Conservation (phyloP, 257 asterid species). For the Solanum chaucha region DNA sequence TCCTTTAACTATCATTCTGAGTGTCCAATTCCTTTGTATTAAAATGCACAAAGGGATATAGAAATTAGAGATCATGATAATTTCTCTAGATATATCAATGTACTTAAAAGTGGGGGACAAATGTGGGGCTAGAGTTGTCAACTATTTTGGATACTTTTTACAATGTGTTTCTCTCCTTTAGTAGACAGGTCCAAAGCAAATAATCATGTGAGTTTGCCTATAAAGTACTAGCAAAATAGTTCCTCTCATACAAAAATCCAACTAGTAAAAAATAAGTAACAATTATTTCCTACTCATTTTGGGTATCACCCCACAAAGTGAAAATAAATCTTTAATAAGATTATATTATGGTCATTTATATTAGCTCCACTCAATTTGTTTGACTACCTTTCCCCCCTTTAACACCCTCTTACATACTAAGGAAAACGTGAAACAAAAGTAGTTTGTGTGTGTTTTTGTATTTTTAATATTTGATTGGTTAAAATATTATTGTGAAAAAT, state of each 20-base stretch:
- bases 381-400: conserved; percentile 39
- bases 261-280: conserved; percentile 3
- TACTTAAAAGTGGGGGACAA: neutral
- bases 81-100: neutral
- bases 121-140: conserved; percentile 12
- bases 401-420: neutral
- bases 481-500: neutral
- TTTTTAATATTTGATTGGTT: neutral
- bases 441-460: neutral
- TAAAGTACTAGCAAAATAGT: neutral
- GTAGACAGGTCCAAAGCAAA: neutral
- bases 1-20: neutral
- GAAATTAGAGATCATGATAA: neutral
- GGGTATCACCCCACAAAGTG: conserved; percentile 26
- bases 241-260: conserved; percentile 11
- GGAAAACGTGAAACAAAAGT: neutral
- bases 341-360: conserved; percentile 17
- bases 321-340: conserved; percentile 25
- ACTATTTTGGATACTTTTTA: conserved; percentile 12
- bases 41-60: neutral
- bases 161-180: neutral
- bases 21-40: neutral
- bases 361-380: conserved; percentile 22
- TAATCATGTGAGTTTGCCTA: conserved; percentile 1
- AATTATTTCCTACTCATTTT: conserved; percentile 53